These are phyloP conservation scores for Diplotaxis tenuifolia DNA, from an alignment of 345 rosid genomes.

Conservation along the genomic window DNA sequence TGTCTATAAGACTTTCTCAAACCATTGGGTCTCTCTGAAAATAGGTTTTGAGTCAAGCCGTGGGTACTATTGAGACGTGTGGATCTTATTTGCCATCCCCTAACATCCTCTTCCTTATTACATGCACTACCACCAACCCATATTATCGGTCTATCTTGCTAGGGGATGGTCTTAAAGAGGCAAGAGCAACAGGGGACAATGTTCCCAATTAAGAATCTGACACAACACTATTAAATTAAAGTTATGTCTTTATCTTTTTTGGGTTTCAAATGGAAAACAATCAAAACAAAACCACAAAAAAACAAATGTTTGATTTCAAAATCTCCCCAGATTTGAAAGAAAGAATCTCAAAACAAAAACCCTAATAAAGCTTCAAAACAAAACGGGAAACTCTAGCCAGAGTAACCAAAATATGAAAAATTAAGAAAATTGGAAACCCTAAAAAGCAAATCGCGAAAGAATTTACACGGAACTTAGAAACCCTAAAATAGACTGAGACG, in stretches of 20 bases:
- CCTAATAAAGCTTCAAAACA: no score
- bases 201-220: neutral
- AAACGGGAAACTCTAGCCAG: no score
- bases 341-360: neutral
- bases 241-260: neutral
- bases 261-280: neutral
- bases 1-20: no score
- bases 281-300: neutral
- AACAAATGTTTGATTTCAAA: neutral
- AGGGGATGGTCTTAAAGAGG: neutral
- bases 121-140: neutral
- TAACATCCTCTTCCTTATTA: neutral
- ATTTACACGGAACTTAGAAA: no score
- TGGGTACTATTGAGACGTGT: neutral
- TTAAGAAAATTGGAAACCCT: neutral
- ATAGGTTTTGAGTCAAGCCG: neutral
- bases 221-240: neutral
- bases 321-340: neutral
- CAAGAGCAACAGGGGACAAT: neutral
- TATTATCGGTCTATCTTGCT: neutral
- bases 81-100: no score
- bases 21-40: no score
- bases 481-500: no score
- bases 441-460: neutral
- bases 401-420: neutral